Evolutionary conservation across 2,329 filamentous ascomycete species (phyloP).

Genomic region (Xylariales sp.): DNA sequence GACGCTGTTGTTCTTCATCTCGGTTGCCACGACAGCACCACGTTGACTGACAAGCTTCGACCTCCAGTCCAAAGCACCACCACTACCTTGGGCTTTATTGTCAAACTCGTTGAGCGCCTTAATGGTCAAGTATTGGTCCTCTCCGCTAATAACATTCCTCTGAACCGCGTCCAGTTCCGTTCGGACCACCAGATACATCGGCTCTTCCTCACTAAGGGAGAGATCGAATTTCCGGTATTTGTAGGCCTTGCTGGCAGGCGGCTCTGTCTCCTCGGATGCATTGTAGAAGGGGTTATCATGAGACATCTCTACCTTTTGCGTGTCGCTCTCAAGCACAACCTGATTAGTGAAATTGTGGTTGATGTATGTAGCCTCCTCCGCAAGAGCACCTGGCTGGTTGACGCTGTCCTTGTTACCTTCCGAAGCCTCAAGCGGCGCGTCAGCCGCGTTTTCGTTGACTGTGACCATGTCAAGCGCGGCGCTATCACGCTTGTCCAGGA

Average conservation of each 20-base stretch:
- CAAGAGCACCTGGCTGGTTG: constrained; percentile 89
- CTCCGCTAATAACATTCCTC: constrained; percentile 88
- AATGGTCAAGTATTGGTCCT: constrained; percentile 86
- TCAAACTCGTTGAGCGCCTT: constrained; percentile 99
- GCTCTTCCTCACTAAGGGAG: constrained; percentile 90
- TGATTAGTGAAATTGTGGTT: constrained; percentile 99
- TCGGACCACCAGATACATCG: constrained; percentile 86
- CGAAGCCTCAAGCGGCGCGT: constrained; percentile 85
- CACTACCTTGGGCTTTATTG: constrained; percentile 92
- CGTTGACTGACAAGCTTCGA: constrained; percentile 90
- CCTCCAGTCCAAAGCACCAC: constrained; percentile 94
- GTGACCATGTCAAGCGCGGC: constrained; percentile 95
- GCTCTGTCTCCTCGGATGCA: constrained; percentile 84
- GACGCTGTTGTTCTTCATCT: constrained; percentile 99
- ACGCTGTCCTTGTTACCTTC: constrained; percentile 91
- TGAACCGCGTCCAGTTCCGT: constrained; percentile 93
- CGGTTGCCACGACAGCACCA: constrained; percentile 94
- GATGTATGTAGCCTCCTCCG: constrained; percentile 98
- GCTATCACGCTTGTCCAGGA: constrained; percentile 96
- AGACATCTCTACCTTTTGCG: constrained; percentile 74
- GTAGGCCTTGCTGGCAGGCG: constrained; percentile 93
- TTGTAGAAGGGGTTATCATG: constrained; percentile 98
- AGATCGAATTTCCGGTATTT: constrained; percentile 97
- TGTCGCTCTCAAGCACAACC: constrained; percentile 79
- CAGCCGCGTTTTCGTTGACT: constrained; percentile 97